Conservation (phyloP, 176 grass and related monocot species). For the Melocanna baccifera region DNA sequence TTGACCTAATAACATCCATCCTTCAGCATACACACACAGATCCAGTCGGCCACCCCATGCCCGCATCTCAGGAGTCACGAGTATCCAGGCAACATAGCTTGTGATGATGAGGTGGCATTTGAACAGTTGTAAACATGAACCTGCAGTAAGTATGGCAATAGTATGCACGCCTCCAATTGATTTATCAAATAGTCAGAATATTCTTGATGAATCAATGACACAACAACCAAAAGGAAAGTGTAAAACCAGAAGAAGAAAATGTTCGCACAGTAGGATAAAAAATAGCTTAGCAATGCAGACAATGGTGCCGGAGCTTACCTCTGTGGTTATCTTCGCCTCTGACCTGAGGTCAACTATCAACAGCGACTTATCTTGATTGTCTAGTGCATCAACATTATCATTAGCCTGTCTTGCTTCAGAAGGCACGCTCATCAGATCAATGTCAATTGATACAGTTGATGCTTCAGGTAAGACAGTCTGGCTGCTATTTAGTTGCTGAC, state of each 20-base stretch:
- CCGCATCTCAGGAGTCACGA: too few relatives aligned
- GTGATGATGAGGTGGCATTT: constrained; percentile 13
- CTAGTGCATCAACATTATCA: constrained; percentile 24
- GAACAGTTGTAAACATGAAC: background rate
- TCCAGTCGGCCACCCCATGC: too few relatives aligned
- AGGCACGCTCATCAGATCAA: constrained; percentile 27
- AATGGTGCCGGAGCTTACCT: constrained; percentile 42
- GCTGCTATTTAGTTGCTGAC: constrained; percentile 28
- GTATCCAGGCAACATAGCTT: too few relatives aligned
- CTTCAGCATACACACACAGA: too few relatives aligned
- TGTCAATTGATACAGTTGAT: constrained; percentile 12
- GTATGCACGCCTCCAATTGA: background rate
- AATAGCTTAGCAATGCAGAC: background rate
- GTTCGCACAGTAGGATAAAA: background rate
- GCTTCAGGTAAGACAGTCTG: constrained; percentile 19
- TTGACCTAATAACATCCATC: too few relatives aligned
- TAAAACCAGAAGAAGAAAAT: background rate
- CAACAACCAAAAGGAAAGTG: constrained; percentile 13
- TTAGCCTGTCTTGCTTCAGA: constrained; percentile 31
- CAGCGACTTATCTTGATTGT: constrained; percentile 34
- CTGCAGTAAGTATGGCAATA: background rate
- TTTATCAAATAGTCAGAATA: background rate
- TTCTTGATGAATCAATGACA: background rate
- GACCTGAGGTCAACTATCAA: constrained; percentile 55
- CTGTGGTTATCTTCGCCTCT: constrained; percentile 66